Conservation (phyloP, 2,329 filamentous ascomycete species). For the Penicillium sp. region DNA sequence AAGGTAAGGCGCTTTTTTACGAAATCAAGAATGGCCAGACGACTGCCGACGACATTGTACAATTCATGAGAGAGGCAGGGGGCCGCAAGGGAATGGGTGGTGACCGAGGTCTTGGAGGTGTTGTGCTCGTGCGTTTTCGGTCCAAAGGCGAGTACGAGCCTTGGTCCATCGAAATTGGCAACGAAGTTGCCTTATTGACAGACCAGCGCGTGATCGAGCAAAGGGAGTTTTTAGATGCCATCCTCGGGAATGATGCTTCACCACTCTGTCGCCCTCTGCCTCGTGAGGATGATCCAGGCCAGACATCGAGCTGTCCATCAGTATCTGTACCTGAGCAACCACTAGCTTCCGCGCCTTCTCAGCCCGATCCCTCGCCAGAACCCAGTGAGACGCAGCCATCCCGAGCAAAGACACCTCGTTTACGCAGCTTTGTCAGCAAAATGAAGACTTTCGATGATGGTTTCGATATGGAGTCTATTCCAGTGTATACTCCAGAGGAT, state of each 20-base stretch:
- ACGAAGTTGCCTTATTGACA: slow-evolving; percentile 62
- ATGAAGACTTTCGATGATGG: slow-evolving; percentile 70
- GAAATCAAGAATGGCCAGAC: slow-evolving; percentile 59
- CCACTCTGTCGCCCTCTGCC: slow-evolving; percentile 62
- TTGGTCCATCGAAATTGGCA: slow-evolving; percentile 67
- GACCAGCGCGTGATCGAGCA: slow-evolving; percentile 82
- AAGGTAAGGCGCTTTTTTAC: slow-evolving; percentile 72
- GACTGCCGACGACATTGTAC: slow-evolving; percentile 66
- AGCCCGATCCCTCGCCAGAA: background rate
- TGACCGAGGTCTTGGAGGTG: slow-evolving; percentile 58
- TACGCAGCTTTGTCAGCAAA: slow-evolving; percentile 34
- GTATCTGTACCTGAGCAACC: background rate
- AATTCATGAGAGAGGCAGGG: slow-evolving; percentile 67
- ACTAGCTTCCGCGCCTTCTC: background rate
- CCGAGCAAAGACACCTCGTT: slow-evolving; percentile 22
- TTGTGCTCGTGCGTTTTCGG: slow-evolving; percentile 70
- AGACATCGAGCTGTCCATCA: slow-evolving; percentile 4
- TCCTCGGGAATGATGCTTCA: slow-evolving; percentile 71
- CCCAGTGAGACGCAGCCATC: slow-evolving; percentile 14
- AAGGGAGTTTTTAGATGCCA: slow-evolving; percentile 85
- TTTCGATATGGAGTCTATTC: slow-evolving; percentile 45
- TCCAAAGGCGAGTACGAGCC: slow-evolving; percentile 53
- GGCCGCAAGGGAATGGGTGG: slow-evolving; percentile 66
- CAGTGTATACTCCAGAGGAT: slow-evolving; percentile 31
- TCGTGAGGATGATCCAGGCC: slow-evolving; percentile 45